Evolutionary conservation across 164 flowering plant genomes (phyloP).

Genomic region (Stephania cephalantha): DNA sequence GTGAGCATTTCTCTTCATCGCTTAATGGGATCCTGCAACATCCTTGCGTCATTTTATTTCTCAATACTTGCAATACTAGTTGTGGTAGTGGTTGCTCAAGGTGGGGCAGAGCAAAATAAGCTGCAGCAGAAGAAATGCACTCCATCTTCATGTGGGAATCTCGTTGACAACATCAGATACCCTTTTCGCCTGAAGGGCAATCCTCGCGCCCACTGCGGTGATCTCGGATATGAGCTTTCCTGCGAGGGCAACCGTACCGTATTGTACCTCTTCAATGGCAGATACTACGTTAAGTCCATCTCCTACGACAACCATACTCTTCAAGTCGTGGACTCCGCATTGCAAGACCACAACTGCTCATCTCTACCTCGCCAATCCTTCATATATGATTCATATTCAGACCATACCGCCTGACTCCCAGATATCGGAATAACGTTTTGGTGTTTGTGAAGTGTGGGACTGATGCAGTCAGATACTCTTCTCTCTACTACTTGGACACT

Average conservation of each 20-base stretch:
- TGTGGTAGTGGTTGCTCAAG: no score
- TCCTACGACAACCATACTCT: not conserved
- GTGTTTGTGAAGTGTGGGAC: not conserved
- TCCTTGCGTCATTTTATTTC: not conserved
- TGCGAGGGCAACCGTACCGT: not conserved
- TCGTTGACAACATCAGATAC: not conserved
- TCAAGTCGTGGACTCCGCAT: not conserved
- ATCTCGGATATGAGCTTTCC: not conserved
- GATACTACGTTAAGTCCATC: not conserved
- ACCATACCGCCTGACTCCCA: no score
- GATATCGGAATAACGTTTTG: not conserved
- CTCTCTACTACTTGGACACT: not conserved
- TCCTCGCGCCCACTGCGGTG: not conserved
- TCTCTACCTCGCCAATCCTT: not conserved
- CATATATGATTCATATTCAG: not conserved
- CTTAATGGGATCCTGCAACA: not conserved
- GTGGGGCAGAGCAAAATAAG: not conserved
- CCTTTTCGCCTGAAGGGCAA: not conserved
- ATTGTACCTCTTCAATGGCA: not conserved
- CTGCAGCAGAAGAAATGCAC: not conserved
- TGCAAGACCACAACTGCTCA: not conserved
- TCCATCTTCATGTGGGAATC: not conserved
- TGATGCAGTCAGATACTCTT: not conserved
- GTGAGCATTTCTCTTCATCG: no score
- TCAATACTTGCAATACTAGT: not conserved